These are phyloP conservation scores for Eimeria necatrix DNA, from an alignment of 169 alveolate genomes.

Conservation along the genomic window DNA sequence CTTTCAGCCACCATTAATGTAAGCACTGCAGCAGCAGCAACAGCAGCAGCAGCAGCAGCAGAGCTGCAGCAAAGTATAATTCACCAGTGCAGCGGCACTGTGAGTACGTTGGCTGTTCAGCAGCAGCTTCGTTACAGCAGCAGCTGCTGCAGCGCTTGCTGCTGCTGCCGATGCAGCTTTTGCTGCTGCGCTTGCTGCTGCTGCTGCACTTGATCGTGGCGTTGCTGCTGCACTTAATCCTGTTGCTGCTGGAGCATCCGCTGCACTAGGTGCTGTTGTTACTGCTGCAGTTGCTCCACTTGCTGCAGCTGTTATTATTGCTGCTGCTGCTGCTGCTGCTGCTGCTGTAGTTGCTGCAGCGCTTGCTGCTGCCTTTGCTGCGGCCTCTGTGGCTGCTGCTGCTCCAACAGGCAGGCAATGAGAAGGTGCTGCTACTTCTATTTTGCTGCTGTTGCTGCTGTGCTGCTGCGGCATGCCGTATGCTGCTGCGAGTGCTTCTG, in stretches of 20 bases:
- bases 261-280: not conserved
- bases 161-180: not conserved
- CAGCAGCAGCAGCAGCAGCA: not conserved
- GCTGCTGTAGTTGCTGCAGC: not conserved
- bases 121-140: not conserved
- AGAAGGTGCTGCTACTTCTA: too few species aligned
- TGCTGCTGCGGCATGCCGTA: too few species aligned
- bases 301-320: not conserved
- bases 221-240: conserved; percentile 2
- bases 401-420: too few species aligned
- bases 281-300: conserved; percentile 9
- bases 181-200: conserved; percentile 20
- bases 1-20: too few species aligned
- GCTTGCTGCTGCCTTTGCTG: conserved; percentile 13
- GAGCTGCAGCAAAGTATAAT: not conserved
- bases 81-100: not conserved
- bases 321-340: conserved; percentile 3
- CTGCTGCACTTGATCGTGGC: not conserved
- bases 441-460: too few species aligned
- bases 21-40: not conserved
- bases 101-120: not conserved
- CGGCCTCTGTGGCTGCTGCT: too few species aligned
- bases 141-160: too few species aligned
- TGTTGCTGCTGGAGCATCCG: conserved; percentile 20
- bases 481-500: too few species aligned